Base-by-base conservation (phyloP, 78 protist genomes). In the Polysphondylium violaceum region DNA sequence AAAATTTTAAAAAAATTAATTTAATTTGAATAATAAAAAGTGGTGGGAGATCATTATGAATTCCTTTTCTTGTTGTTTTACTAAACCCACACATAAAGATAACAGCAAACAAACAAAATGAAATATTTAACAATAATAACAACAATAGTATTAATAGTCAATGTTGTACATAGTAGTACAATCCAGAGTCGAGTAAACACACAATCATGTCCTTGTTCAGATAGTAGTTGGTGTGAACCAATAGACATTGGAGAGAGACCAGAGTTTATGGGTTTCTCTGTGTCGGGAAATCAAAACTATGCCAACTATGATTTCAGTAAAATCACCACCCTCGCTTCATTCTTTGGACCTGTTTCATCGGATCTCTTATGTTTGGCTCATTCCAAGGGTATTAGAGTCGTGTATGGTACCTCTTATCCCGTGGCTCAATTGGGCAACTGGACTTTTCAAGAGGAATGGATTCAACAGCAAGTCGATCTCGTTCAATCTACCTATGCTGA, bases 331-430 rank as follows among this genome's bases (percentile, higher is more conserved):
- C 16, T 83, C 4, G 78, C 90, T 12, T 44, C 40, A 36, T 65
- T 65, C 40, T 65, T 38, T 40, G 25, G 25, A 17, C n/a, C 73
- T 38, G 21, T 65, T n/a, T 53, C 17, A 21, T 41, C 78, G 21
- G 67, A 76, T 19, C 61, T 87, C n/a, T 23, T 87, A 14, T 87
- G 93, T 29, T 14, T 40, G 3, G 93, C 93, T 12, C 93, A 87
- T 60, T 16, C 35, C 9, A 29, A 67, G 27, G 61, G 23, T n/a
- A 71, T 68, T 27, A 55, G 93, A 33, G 5, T 76, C 9, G 93
- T 87, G 1, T 36, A 36, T 35, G 87, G 86, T 65, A 53, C 51
- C 12, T 9, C 55, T 4, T 91, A 27, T 11, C 86, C 81, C n/a
- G 16, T 91, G n/a, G 25, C 16, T 31, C 60, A 79, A 40, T n/a